A percentile compares a stretch with the other conserved stretches of the same genome.
phyloP scores from a whole-genome alignment of 1,139 yeast genomes.

The Pneumocystis oryctolagi region DNA sequence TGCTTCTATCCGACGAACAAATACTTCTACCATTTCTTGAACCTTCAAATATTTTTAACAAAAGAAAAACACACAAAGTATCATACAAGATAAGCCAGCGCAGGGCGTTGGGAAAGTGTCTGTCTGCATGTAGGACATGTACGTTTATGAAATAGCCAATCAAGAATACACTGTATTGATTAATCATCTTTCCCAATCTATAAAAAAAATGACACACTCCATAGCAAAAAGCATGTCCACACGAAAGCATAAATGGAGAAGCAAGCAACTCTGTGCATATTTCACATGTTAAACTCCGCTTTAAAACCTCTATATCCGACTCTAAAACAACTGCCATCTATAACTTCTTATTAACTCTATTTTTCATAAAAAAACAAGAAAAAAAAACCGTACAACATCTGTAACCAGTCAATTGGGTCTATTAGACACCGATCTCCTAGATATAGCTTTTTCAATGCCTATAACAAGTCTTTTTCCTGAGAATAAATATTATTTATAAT shows the following conservation, averaged over 20 bases:
- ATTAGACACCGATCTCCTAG: background rate
- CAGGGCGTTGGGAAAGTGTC: slow-evolving; percentile 3
- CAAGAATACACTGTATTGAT: slow-evolving; percentile 3
- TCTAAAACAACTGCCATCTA: background rate
- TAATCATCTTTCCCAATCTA: background rate
- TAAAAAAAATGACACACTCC: background rate
- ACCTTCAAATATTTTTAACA: background rate
- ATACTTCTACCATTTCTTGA: slow-evolving; percentile 5
- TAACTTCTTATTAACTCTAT: background rate
- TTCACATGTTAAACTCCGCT: slow-evolving; percentile 4
- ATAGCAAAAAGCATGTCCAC: slow-evolving; percentile 10
- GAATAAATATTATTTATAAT: background rate
- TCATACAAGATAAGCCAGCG: background rate
- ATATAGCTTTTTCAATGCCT: background rate
- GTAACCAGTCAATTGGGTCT: background rate
- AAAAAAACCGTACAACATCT: background rate
- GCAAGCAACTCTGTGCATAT: slow-evolving; percentile 8
- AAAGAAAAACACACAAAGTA: background rate
- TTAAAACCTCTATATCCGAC: background rate
- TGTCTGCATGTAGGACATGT: slow-evolving; percentile 11
- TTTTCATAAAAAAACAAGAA: background rate
- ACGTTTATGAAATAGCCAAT: slow-evolving; percentile 6
- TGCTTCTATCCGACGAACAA: slow-evolving; percentile 1
- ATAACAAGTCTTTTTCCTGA: background rate
- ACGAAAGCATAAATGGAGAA: slow-evolving; percentile 4